Conservation (phyloP, 257 asterid species). For the Salvia miltiorrhiza region DNA sequence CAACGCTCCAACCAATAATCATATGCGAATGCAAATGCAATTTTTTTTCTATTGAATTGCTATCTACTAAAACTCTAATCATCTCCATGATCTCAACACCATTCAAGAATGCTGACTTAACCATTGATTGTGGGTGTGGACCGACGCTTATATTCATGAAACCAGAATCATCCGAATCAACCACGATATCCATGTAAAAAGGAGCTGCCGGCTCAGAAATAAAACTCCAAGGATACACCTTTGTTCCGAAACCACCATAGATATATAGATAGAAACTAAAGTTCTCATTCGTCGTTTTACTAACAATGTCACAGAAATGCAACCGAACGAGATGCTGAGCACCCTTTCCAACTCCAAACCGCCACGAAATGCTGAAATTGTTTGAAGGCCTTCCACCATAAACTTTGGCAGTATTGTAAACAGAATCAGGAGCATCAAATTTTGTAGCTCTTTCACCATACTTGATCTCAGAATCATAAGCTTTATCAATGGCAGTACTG, state of each 20-base stretch:
- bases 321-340: constrained; percentile 36
- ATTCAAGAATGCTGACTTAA: constrained; percentile 35
- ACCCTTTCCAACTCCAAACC: constrained; percentile 31
- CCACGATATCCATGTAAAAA: constrained; percentile 33
- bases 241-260: neutral
- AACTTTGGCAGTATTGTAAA: constrained; percentile 46
- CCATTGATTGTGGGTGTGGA: neutral
- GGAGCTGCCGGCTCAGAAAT: constrained; percentile 11
- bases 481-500: neutral
- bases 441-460: constrained; percentile 2
- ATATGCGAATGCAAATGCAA: neutral
- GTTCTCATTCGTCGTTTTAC: neutral
- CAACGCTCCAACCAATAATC: constrained; percentile 31
- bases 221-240: neutral
- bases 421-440: constrained; percentile 45
- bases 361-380: constrained; percentile 39
- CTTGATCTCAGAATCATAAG: neutral
- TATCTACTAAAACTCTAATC: neutral
- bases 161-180: constrained; percentile 47
- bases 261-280: constrained; percentile 29
- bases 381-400: neutral
- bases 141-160: constrained; percentile 42
- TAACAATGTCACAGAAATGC: constrained; percentile 58
- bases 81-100: constrained; percentile 73
- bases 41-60: neutral